phyloP scores from a whole-genome alignment of 345 rosid genomes.

The Nasturtium officinale region DNA sequence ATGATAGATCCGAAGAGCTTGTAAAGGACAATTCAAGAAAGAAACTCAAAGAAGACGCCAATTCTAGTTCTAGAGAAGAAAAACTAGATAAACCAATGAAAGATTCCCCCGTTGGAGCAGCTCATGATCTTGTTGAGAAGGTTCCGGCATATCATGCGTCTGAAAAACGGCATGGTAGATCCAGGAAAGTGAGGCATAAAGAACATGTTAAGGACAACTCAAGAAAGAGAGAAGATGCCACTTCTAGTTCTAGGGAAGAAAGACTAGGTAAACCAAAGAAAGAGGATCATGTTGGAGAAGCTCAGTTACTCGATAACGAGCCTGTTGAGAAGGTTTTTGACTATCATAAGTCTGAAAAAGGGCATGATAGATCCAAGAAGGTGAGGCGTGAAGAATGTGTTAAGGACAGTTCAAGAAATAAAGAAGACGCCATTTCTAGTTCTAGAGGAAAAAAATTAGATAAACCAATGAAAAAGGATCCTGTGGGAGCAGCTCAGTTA shows the following conservation, averaged over 20 bases:
- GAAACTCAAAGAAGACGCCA: slow-evolving; percentile 35
- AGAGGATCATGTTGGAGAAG: slow-evolving; percentile 36
- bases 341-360: slow-evolving; percentile 38
- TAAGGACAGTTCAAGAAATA: slow-evolving; percentile 46
- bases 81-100: slow-evolving; percentile 23
- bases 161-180: slow-evolving; percentile 40
- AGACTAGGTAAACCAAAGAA: slow-evolving; percentile 29
- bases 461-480: slow-evolving; percentile 39
- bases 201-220: slow-evolving; percentile 46
- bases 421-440: slow-evolving; percentile 39
- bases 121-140: slow-evolving; percentile 41
- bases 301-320: slow-evolving; percentile 27
- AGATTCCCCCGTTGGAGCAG: slow-evolving; percentile 36
- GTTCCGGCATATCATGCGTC: slow-evolving; percentile 42
- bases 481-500: slow-evolving; percentile 34
- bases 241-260: slow-evolving; percentile 37
- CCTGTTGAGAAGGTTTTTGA: slow-evolving; percentile 45
- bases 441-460: slow-evolving; percentile 33
- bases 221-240: slow-evolving; percentile 38
- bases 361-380: slow-evolving; percentile 41
- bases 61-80: slow-evolving; percentile 39
- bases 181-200: slow-evolving; percentile 37
- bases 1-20: slow-evolving; percentile 44
- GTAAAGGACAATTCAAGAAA: slow-evolving; percentile 43
- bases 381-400: slow-evolving; percentile 41